phyloP scores from a whole-genome alignment of 1,284 basidiomycete species.

The Lignosus rhinocerotis region DNA sequence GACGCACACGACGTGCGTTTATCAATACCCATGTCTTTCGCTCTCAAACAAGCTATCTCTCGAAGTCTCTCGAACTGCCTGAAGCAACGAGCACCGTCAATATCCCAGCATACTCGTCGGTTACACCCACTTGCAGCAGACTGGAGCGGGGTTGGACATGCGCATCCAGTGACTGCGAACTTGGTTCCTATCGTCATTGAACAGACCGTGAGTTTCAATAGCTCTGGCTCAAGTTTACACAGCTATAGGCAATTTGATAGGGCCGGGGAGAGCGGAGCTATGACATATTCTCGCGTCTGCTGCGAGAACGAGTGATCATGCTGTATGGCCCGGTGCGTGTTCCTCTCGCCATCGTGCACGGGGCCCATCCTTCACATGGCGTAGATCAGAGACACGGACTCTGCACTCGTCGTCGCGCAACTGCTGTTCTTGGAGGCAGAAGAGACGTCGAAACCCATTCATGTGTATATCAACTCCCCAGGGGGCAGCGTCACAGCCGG shows the following conservation, averaged over 20 bases:
- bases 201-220: constrained; percentile 65
- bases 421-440: constrained; percentile 93
- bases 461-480: constrained; percentile 93
- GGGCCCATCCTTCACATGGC: constrained; percentile 11
- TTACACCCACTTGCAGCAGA: constrained; percentile 37
- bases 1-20: background rate
- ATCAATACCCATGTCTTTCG: constrained; percentile 9
- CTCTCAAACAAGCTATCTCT: constrained; percentile 13
- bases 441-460: constrained; percentile 88
- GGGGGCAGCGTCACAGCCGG: constrained; percentile 94
- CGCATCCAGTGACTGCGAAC: constrained; percentile 20
- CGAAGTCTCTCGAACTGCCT: constrained; percentile 1
- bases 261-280: constrained; percentile 91
- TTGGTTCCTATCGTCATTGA: constrained; percentile 92
- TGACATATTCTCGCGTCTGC: constrained; percentile 90
- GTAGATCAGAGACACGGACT: constrained; percentile 83
- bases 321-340: constrained; percentile 81
- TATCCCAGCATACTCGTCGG: constrained; percentile 29
- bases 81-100: background rate
- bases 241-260: constrained; percentile 40
- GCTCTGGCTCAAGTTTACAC: background rate
- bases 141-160: constrained; percentile 16
- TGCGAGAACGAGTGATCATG: constrained; percentile 92
- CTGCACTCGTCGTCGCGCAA: constrained; percentile 85
- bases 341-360: constrained; percentile 10